A percentile compares a stretch with the other conserved stretches of the same genome.
These are phyloP conservation scores for Pouteria glomerata DNA, from an alignment of 148 eudicot genomes.

Conservation along the genomic window DNA sequence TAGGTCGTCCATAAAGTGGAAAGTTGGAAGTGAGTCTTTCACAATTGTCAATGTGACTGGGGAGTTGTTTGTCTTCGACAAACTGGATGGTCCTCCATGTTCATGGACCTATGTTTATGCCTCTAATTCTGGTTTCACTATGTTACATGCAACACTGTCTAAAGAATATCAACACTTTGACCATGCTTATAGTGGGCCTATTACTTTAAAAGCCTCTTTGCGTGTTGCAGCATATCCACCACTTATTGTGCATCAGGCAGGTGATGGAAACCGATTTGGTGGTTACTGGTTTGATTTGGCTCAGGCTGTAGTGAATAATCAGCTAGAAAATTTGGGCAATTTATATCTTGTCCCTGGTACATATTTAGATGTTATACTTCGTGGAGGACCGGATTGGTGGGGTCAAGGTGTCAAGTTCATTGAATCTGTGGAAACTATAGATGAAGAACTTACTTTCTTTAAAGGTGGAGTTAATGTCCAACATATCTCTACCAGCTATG, in stretches of 20 bases:
- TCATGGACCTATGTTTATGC: conserved; percentile 55
- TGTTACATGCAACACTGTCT: conserved; percentile 55
- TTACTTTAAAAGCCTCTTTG: conserved; percentile 52
- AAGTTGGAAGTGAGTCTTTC: conserved; percentile 57
- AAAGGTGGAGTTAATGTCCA: conserved; percentile 39
- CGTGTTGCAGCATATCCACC: conserved; percentile 62
- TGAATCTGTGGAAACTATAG: conserved; percentile 44
- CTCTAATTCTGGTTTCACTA: conserved; percentile 47
- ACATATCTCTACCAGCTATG: conserved; percentile 28
- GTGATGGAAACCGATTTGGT: conserved; percentile 90
- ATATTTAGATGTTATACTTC: conserved; percentile 55
- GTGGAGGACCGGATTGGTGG: conserved; percentile 85
- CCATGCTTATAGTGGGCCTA: conserved; percentile 36
- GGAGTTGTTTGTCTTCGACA: conserved; percentile 30
- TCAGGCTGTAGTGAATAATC: conserved; percentile 28
- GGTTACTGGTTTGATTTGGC: conserved; percentile 74
- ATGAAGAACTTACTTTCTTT: conserved; percentile 27
- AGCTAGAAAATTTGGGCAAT: conserved; percentile 40
- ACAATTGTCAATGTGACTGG: conserved; percentile 44
- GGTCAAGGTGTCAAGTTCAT: conserved; percentile 59
- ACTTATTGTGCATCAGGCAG: conserved; percentile 53
- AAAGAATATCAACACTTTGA: conserved; percentile 36
- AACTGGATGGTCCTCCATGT: conserved; percentile 54
- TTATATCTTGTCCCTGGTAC: conserved; percentile 71
- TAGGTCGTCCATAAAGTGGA: conserved; percentile 58